Percentiles rank a stretch among this genome's conserved stretches.
Evolutionary conservation across 2,329 filamentous ascomycete species (phyloP).

Genomic region (Aspergillus neoniger): DNA sequence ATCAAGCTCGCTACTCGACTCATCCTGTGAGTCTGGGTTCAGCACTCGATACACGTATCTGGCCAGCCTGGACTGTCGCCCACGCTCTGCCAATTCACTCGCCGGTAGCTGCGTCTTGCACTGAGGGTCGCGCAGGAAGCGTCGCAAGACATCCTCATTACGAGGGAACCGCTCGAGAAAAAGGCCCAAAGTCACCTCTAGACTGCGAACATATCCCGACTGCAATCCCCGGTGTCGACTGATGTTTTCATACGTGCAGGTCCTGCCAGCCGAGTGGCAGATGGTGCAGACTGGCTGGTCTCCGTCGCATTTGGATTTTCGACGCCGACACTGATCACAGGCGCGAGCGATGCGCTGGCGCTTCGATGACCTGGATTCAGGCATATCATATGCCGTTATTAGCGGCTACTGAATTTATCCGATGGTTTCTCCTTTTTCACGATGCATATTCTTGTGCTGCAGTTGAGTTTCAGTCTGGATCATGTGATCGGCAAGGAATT

Average conservation of each 20-base stretch:
- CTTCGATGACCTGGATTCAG: not conserved
- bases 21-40: not conserved
- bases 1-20: too few species aligned
- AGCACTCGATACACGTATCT: not conserved
- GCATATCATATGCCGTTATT: not conserved
- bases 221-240: conserved; percentile 63
- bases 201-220: conserved; percentile 71
- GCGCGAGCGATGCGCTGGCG: conserved; percentile 51
- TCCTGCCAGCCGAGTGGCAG: conserved; percentile 44
- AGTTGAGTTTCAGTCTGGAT: not conserved
- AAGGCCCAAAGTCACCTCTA: conserved; percentile 67
- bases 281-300: conserved; percentile 65
- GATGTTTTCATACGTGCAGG: conserved; percentile 23
- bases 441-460: not conserved
- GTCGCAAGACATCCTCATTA: not conserved
- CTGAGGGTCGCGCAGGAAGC: not conserved
- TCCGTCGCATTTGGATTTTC: conserved; percentile 70
- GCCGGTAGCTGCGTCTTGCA: conserved; percentile 35
- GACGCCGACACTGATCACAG: conserved; percentile 63
- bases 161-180: not conserved
- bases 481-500: conserved; percentile 1
- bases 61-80: conserved; percentile 10
- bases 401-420: not conserved
- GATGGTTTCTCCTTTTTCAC: too few species aligned
- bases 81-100: not conserved